These are phyloP conservation scores for Klebsormidium nitens DNA, from an alignment of 139 green algal genomes.

Conservation along the genomic window DNA sequence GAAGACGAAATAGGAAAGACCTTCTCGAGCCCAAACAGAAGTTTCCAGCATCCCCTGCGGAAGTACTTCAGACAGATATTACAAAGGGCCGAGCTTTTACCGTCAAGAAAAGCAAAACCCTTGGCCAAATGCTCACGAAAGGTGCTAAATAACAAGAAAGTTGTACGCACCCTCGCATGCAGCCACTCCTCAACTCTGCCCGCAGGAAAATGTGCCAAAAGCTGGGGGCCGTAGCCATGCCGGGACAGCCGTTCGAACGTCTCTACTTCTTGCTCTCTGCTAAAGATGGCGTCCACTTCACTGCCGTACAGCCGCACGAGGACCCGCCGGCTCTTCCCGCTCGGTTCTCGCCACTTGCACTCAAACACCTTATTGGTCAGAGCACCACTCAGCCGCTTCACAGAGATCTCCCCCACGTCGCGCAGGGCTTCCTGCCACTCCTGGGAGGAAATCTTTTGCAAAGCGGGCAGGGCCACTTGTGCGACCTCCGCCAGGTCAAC, in stretches of 20 bases:
- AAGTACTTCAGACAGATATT: background rate
- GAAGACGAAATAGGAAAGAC: too few species aligned
- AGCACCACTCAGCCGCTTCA: slow-evolving; percentile 5
- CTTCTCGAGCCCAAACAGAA: too few species aligned
- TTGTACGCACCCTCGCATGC: slow-evolving; percentile 3
- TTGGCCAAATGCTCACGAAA: background rate
- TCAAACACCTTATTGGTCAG: slow-evolving; percentile 35
- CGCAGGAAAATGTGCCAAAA: slow-evolving; percentile 17
- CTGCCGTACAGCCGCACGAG: slow-evolving; percentile 16
- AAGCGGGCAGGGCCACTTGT: too few species aligned
- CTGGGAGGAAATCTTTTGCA: too few species aligned
- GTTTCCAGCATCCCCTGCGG: too few species aligned
- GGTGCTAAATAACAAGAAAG: background rate
- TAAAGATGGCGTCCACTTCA: background rate
- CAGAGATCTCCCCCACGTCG: too few species aligned
- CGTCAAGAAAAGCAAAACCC: background rate
- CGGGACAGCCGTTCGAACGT: slow-evolving; percentile 4
- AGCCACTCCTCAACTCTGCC: slow-evolving; percentile 35
- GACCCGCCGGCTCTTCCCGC: background rate
- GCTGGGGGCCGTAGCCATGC: slow-evolving; percentile 12
- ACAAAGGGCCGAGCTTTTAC: slow-evolving; percentile 1
- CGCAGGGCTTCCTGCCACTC: too few species aligned
- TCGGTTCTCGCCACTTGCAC: slow-evolving; percentile 1
- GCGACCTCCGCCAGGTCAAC: too few species aligned
- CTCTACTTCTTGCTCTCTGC: slow-evolving; percentile 13